Evolutionary conservation across 148 eudicot genomes (phyloP).

Genomic region (Chenopodium quinoa): DNA sequence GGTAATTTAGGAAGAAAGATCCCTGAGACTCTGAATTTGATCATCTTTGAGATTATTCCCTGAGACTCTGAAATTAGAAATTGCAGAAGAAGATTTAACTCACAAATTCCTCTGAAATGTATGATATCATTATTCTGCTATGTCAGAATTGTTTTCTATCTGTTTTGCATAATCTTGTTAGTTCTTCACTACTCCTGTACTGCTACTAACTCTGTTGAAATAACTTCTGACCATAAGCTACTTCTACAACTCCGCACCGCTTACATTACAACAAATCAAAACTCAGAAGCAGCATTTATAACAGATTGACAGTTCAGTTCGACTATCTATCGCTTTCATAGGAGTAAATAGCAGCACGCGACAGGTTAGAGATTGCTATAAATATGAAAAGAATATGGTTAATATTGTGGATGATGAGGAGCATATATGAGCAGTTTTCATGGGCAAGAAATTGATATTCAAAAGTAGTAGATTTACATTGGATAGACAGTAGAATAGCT

Average conservation of each 20-base stretch:
- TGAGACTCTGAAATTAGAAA: background rate
- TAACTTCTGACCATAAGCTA: background rate
- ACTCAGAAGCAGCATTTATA: background rate
- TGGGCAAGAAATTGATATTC: slow-evolving; percentile 20
- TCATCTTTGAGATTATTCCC: background rate
- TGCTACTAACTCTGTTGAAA: no score
- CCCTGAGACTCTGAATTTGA: background rate
- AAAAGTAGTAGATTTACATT: slow-evolving; percentile 31
- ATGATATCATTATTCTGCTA: background rate
- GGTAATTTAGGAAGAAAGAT: background rate
- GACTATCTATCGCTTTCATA: background rate
- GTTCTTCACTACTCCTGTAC: background rate
- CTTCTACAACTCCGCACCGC: background rate
- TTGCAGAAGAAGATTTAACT: background rate
- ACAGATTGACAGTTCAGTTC: background rate
- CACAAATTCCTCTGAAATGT: background rate
- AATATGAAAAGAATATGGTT: slow-evolving; percentile 5
- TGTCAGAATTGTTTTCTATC: background rate
- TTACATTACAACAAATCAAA: background rate
- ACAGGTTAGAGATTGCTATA: background rate
- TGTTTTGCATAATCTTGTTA: background rate
- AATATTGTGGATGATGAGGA: background rate
- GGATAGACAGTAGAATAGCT: slow-evolving; percentile 21
- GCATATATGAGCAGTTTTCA: background rate
- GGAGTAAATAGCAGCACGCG: background rate